Percentiles rank a stretch among this genome's conserved stretches.
Evolutionary conservation across 768 basidiomycete species (phyloP).

Genomic region (Cyathus striatus): DNA sequence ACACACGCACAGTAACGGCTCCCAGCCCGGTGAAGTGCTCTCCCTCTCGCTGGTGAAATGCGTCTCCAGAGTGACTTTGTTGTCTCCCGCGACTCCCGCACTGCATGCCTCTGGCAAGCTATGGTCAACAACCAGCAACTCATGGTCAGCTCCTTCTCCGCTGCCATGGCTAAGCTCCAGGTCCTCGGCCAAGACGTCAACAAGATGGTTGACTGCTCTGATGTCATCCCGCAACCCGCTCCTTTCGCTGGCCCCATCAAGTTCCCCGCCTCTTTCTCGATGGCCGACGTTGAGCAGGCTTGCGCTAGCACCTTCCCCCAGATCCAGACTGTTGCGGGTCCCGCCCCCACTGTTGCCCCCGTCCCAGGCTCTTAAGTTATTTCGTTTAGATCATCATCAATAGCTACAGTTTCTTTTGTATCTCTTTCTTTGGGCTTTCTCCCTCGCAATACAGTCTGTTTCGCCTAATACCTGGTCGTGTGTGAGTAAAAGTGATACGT

Average conservation of each 20-base stretch:
- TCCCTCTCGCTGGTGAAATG: not conserved
- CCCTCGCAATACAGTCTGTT: too few species aligned
- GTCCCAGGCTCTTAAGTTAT: not conserved
- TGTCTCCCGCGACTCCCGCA: conserved; percentile 4
- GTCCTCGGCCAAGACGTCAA: not conserved
- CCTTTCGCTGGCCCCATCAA: not conserved
- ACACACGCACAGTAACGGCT: not conserved
- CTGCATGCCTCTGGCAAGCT: not conserved
- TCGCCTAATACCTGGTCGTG: too few species aligned
- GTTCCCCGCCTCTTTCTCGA: not conserved
- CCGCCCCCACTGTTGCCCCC: not conserved
- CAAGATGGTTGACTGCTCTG: not conserved
- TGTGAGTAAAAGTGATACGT: too few species aligned
- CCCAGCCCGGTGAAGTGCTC: not conserved
- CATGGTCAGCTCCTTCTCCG: not conserved
- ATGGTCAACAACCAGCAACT: not conserved
- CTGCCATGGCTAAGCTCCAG: not conserved
- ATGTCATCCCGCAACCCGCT: not conserved
- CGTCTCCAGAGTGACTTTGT: conserved; percentile 8
- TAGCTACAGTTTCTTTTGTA: too few species aligned
- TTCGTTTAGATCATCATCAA: too few species aligned
- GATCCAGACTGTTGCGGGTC: not conserved
- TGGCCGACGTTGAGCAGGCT: conserved; percentile 5
- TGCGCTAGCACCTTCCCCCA: not conserved
- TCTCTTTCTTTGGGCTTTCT: too few species aligned